These are phyloP conservation scores for Cutaneotrichosporon cavernicola DNA, from an alignment of 1,284 basidiomycete species.

Conservation along the genomic window DNA sequence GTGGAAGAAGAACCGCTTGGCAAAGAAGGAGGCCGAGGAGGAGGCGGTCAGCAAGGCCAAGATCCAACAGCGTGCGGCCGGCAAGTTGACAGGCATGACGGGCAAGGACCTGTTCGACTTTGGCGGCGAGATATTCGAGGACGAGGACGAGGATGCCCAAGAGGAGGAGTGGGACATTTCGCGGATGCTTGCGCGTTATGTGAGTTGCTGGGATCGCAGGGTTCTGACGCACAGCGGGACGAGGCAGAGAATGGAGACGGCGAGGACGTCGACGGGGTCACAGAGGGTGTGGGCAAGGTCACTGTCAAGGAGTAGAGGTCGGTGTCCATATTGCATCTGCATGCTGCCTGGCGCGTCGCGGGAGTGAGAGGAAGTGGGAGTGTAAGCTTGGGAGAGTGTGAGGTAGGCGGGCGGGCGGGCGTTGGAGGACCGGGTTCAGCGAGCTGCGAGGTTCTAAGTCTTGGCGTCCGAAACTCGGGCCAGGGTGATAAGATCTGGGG, in stretches of 20 bases:
- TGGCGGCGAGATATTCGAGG: conserved; percentile 92
- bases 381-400: background rate
- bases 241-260: conserved; percentile 64
- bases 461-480: background rate
- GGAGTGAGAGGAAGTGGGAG: background rate
- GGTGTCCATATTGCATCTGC: conserved; percentile 2
- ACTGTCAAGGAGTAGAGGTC: background rate
- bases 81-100: conserved; percentile 90
- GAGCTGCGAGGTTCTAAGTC: background rate
- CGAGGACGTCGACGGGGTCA: conserved; percentile 62
- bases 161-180: conserved; percentile 54
- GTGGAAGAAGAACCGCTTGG: conserved; percentile 92
- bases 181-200: conserved; percentile 48
- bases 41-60: conserved; percentile 83
- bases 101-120: conserved; percentile 96
- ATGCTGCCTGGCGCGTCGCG: background rate
- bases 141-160: conserved; percentile 64
- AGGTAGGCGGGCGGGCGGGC: background rate
- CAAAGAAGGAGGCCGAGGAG: conserved; percentile 85
- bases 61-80: conserved; percentile 76
- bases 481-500: background rate
- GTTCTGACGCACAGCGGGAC: conserved; percentile 55
- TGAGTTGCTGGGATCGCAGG: conserved; percentile 3
- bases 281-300: conserved; percentile 21
- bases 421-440: background rate